Evolutionary conservation across 768 basidiomycete species (phyloP), one percentile per base, ranked within the genome.

Genomic region (Lentinula raphanica): DNA sequence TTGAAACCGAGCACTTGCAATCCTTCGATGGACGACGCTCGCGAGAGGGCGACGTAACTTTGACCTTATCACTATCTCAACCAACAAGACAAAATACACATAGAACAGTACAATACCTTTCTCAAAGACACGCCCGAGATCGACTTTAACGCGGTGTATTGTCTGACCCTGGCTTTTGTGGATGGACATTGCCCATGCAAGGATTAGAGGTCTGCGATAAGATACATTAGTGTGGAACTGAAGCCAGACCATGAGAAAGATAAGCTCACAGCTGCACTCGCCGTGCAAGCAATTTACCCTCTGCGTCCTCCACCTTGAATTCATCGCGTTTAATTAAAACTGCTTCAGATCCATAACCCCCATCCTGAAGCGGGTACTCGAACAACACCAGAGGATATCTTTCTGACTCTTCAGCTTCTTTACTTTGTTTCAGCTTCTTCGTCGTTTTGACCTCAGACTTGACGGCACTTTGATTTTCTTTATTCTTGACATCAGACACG

Each of bases 111-210:
- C n/a, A 29, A 35, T 23, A 38, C 84, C 84, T 69, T 85, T 86
- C 71, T 86, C 90, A 65, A 92, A 92, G 4, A 92, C 85, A 65
- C 80, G 82, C 40, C 81, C 79, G 36, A 92, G 77, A 66, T 92
- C 89, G 38, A 92, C 87, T 65, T 86, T 90, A 65, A 92, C 87
- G 48, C 87, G 80, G 25, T 87, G 83, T 5, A 92, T 74, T 0
- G 90, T 92, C 66, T 91, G 91, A 5, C 90, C 90, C 64, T 92
- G 90, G 28, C 82, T 83, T 67, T 92, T 92, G 70, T 92, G 90
- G 55, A 92, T 92, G 5, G 83, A 85, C 84, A 90, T 89, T 0
- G 88, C 88, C 90, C 89, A 91, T 1, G 89, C 79, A 7, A 90
- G 76, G 49, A 90, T 87, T 8, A 91, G 68, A 0, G 86, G 86